Evolutionary conservation across 805 yeast species (phyloP), one percentile per base, ranked within the genome.

Genomic region (Saccharomycopsis capsularis): DNA sequence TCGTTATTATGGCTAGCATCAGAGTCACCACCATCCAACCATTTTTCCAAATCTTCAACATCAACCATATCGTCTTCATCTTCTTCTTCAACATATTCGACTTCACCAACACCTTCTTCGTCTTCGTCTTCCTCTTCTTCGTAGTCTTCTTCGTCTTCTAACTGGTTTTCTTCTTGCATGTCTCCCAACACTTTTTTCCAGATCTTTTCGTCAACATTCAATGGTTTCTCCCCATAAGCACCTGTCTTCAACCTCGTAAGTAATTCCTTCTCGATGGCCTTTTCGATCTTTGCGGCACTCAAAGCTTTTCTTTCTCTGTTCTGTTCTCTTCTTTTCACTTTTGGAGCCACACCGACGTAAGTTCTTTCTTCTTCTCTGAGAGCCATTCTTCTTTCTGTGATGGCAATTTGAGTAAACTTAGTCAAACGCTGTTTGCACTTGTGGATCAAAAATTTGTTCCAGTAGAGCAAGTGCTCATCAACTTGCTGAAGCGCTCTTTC

Each of bases 171-270:
- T 42, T 79, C 79, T 30, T 69, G 71, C 41, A 75, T 77, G 52
- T 82, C 86, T 53, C 90, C 89, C 70, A 93, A 77, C 22, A 93
- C 95, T 70, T 82, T 86, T 75, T 84, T 83, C 99, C 99, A 93
- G 52, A 93, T 80, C 68, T 82, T 82, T 61, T 91, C 96, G 60
- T 93, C 98, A 34, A 93, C 98, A 61, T 93, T 93, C 63, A 93
- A 73, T 49, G 99, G 99, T 66, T 91, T 87, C 63, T 93, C 98
- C 56, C 99, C 99, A 63, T 93, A 93, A 2, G 98, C 98, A 53
- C 99, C 99, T 61, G 91, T 81, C 79, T 93, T 93, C 62, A 93
- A 77, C 67, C 99, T 81, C 47, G 90, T 96, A 61, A 93, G 74
- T 56, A 93, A 75, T 67, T 93, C 99, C 69, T 88, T 88, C 68